Conservation (phyloP, 495 filamentous ascomycete species). For the Penicillium tannophilum region DNA sequence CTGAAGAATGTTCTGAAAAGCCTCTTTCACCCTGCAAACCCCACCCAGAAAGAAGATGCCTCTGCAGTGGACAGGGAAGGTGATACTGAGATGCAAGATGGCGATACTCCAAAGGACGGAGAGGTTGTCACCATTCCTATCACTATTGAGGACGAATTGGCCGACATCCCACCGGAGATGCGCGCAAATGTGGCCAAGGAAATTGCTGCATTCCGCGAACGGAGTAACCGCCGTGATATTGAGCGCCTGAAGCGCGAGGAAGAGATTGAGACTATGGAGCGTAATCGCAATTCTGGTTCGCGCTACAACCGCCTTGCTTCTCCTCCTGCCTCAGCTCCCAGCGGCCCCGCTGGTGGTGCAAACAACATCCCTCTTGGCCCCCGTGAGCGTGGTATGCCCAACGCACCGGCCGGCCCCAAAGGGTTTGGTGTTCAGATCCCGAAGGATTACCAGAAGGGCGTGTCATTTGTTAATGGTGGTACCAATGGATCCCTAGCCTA, state of each 20-base stretch:
- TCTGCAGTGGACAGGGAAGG: slow-evolving; percentile 61
- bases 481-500: slow-evolving; percentile 60
- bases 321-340: slow-evolving; percentile 66
- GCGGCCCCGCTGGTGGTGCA: slow-evolving; percentile 69
- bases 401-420: slow-evolving; percentile 80
- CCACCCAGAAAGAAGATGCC: slow-evolving; percentile 49
- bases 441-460: slow-evolving; percentile 77
- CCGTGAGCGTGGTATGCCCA: slow-evolving; percentile 66
- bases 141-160: slow-evolving; percentile 88
- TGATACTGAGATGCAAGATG: slow-evolving; percentile 72
- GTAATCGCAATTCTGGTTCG: slow-evolving; percentile 67
- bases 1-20: slow-evolving; percentile 68
- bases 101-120: slow-evolving; percentile 53
- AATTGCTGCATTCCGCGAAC: slow-evolving; percentile 89
- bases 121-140: slow-evolving; percentile 92
- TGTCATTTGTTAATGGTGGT: slow-evolving; percentile 85
- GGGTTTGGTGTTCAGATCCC: slow-evolving; percentile 72
- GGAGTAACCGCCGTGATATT: slow-evolving; percentile 83
- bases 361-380: slow-evolving; percentile 89
- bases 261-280: slow-evolving; percentile 86
- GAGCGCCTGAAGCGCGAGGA: slow-evolving; percentile 87
- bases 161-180: slow-evolving; percentile 95
- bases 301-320: slow-evolving; percentile 70
- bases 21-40: slow-evolving; percentile 67
- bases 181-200: slow-evolving; percentile 94